These are phyloP conservation scores for Xanthoceras sorbifolium DNA, from an alignment of 345 rosid species.

Conservation along the genomic window DNA sequence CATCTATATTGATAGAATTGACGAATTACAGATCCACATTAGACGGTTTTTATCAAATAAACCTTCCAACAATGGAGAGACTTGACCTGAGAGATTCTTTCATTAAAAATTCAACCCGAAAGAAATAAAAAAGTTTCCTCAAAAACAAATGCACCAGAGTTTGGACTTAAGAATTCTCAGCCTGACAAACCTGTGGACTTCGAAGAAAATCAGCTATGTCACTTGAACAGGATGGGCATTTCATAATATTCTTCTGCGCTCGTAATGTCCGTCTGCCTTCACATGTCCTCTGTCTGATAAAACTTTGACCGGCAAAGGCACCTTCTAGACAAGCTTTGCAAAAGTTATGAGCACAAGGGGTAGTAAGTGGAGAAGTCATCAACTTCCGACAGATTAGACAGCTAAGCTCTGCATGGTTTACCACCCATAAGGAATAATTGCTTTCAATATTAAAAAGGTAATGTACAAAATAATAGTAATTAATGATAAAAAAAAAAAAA, in stretches of 20 bases:
- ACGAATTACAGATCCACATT: neutral
- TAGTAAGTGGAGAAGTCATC: conserved; percentile 43
- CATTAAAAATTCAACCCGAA: neutral
- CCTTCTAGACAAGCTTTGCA: conserved; percentile 48
- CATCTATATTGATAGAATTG: neutral
- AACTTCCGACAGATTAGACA: conserved; percentile 45
- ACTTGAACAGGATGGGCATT: conserved; percentile 44
- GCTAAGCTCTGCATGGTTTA: conserved; percentile 38
- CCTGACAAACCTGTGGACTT: conserved; percentile 32
- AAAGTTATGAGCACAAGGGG: conserved; percentile 53
- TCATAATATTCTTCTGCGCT: conserved; percentile 41
- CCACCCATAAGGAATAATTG: neutral
- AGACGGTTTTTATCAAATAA: neutral
- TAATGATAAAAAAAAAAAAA: neutral
- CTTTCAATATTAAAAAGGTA: neutral
- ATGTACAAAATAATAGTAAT: neutral
- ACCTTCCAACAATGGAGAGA: neutral
- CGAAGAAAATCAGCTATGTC: conserved; percentile 53
- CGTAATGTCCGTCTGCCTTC: conserved; percentile 41
- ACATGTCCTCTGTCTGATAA: conserved; percentile 33
- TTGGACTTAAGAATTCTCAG: neutral
- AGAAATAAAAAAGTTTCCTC: neutral
- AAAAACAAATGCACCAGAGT: neutral
- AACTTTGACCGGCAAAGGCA: conserved; percentile 38
- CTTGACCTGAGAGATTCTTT: neutral